These are phyloP conservation scores for Omphalea diandra DNA, from an alignment of 441 rosid genomes.

Conservation along the genomic window DNA sequence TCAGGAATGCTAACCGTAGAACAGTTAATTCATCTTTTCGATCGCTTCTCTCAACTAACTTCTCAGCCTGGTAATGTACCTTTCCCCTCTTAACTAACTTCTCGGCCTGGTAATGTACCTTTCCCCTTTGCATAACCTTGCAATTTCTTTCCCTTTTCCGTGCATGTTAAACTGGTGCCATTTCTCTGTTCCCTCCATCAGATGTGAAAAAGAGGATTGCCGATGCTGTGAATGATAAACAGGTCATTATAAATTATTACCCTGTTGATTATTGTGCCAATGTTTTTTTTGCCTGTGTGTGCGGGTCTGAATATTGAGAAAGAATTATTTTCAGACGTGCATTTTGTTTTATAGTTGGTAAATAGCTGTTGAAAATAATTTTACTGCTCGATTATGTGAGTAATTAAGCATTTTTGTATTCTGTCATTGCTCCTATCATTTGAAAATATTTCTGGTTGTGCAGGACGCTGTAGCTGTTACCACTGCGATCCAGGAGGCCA, in stretches of 20 bases:
- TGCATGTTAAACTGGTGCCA: not conserved
- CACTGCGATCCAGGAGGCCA: slow-evolving; percentile 73
- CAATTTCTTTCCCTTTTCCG: not conserved
- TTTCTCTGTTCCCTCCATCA: slow-evolving; percentile 14
- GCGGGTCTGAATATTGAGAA: no score
- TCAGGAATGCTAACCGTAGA: slow-evolving; percentile 55
- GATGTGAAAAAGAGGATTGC: slow-evolving; percentile 80
- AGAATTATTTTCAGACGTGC: no score
- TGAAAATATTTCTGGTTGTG: slow-evolving; percentile 11
- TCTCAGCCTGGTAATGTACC: slow-evolving; percentile 52
- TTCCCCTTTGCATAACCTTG: not conserved
- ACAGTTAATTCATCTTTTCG: slow-evolving; percentile 62
- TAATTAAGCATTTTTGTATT: not conserved
- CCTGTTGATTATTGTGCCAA: not conserved
- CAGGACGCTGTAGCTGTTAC: slow-evolving; percentile 92
- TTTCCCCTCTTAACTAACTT: slow-evolving; percentile 31
- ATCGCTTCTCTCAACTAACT: slow-evolving; percentile 61
- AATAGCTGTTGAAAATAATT: not conserved
- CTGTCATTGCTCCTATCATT: not conserved
- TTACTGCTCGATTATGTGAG: not conserved
- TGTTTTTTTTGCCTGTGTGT: slow-evolving; percentile 4
- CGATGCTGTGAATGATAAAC: slow-evolving; percentile 78
- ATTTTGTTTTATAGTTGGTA: not conserved
- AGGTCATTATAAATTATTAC: slow-evolving; percentile 47
- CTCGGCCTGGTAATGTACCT: slow-evolving; percentile 50